A percentile compares a stretch with the other conserved stretches of the same genome.
Evolutionary conservation across 176 grass and related monocot genomes (phyloP).

Genomic region (Cenchrus purpureus): DNA sequence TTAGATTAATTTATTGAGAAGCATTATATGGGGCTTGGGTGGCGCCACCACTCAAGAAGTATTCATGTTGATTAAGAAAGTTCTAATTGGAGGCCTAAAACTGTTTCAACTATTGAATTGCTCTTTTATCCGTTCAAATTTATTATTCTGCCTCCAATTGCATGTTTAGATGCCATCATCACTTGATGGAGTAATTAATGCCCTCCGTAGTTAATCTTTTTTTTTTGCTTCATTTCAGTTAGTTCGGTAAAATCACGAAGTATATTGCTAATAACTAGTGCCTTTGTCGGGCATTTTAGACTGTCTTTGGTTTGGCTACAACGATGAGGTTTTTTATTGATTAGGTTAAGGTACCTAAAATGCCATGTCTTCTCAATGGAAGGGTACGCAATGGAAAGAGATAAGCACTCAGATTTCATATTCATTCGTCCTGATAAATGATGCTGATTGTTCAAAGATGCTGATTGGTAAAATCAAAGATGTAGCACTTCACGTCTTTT

Average conservation of each 20-base stretch:
- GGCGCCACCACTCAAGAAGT: background rate
- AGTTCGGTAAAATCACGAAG: background rate
- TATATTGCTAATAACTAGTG: slow-evolving; percentile 3
- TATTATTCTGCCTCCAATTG: background rate
- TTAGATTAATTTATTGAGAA: background rate
- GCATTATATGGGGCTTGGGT: background rate
- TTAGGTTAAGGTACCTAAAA: background rate
- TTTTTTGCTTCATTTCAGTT: background rate
- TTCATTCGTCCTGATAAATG: no score
- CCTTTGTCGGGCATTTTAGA: background rate
- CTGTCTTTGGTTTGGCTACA: background rate
- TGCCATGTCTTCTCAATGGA: slow-evolving; percentile 5
- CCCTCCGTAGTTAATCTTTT: background rate
- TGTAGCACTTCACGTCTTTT: background rate
- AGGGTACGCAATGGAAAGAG: background rate
- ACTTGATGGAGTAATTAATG: background rate
- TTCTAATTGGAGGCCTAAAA: background rate
- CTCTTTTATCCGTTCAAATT: background rate
- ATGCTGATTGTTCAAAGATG: no score
- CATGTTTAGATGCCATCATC: background rate
- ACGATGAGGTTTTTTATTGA: background rate
- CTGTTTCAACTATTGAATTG: background rate
- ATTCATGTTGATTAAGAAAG: background rate
- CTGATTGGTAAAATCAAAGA: background rate
- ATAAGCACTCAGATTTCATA: background rate